Conservation (phyloP, 2,329 filamentous ascomycete species). For the Fusarium globosum region DNA sequence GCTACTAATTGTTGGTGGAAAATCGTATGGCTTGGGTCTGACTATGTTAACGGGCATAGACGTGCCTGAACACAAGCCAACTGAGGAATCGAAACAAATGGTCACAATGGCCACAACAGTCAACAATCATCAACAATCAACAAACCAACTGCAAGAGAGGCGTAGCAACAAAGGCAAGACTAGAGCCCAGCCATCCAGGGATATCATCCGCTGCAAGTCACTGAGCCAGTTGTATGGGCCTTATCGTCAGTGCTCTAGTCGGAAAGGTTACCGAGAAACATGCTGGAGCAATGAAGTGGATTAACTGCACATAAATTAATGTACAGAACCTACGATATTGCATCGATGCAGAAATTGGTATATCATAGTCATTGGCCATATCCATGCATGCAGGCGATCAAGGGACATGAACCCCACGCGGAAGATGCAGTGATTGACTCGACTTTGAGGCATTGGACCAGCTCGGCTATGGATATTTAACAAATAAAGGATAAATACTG, state of each 20-base stretch:
- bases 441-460: not conserved
- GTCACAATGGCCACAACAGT: too few relatives aligned
- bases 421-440: not conserved
- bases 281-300: conserved; percentile 1
- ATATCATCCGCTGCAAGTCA: conserved; percentile 15
- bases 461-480: not conserved
- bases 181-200: not conserved
- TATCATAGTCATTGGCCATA: not conserved
- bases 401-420: not conserved
- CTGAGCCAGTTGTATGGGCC: not conserved
- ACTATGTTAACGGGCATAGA: not conserved
- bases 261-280: conserved; percentile 17
- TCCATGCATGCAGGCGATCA: not conserved
- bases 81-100: too few relatives aligned
- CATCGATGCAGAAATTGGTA: not conserved
- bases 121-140: not conserved
- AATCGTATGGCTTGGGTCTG: not conserved
- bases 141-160: not conserved
- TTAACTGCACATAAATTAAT: not conserved
- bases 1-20: not conserved
- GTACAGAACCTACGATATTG: not conserved
- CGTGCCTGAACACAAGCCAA: not conserved
- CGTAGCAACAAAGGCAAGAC: not conserved
- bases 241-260: conserved; percentile 13
- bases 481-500: not conserved